These are phyloP conservation scores for Tricladium varicosporioides DNA, from an alignment of 2,329 filamentous ascomycete species.

Conservation along the genomic window DNA sequence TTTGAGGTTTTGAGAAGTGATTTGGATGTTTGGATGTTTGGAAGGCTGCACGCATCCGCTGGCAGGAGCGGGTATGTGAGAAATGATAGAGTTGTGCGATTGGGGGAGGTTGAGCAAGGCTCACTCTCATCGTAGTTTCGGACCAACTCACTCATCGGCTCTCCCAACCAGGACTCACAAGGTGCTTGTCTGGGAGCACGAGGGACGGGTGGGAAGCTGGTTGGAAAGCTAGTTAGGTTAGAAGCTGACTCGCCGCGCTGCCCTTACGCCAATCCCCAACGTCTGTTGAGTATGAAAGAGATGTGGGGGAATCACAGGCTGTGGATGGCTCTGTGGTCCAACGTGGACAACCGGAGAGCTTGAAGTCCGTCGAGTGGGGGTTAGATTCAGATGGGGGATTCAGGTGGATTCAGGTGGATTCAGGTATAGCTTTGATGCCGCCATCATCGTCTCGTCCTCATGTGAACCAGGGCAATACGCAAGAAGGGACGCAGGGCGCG, in stretches of 20 bases:
- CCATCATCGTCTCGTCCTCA: no score
- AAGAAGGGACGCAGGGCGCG: no score
- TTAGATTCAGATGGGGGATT: no score
- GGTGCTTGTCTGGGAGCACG: not conserved
- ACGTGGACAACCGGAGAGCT: no score
- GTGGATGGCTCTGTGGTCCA: no score
- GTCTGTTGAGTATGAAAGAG: not conserved
- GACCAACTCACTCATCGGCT: not conserved
- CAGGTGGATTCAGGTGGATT: no score
- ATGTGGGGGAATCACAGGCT: not conserved
- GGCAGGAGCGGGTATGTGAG: constrained; percentile 4
- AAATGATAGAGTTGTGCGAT: not conserved
- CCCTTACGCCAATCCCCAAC: not conserved
- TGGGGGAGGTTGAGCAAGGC: not conserved
- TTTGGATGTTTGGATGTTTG: not conserved
- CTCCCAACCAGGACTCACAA: not conserved
- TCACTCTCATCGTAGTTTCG: not conserved
- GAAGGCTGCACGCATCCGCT: not conserved
- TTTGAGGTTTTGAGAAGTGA: not conserved
- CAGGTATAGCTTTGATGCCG: no score
- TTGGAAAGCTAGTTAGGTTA: no score
- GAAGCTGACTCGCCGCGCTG: not conserved
- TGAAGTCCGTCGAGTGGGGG: no score
- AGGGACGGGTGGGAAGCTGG: not conserved
- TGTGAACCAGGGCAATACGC: no score